These are phyloP conservation scores for Pichia occidentalis DNA, from an alignment of 805 yeast genomes.

Conservation along the genomic window DNA sequence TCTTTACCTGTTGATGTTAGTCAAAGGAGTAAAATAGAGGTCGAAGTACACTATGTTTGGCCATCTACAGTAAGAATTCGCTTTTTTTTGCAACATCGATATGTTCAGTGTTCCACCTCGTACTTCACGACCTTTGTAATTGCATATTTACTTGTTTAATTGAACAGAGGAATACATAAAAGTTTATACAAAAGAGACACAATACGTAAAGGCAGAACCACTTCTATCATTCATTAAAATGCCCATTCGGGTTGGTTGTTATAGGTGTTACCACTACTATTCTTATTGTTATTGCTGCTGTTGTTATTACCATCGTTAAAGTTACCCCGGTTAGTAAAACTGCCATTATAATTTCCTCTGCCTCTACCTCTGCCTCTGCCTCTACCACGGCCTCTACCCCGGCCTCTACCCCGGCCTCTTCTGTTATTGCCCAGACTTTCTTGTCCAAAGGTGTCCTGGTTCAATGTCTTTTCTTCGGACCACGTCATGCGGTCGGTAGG, in stretches of 20 bases:
- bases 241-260: slow-evolving; percentile 26
- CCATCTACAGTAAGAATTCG: too few species aligned
- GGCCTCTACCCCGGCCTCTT: slow-evolving; percentile 37
- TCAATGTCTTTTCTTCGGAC: slow-evolving; percentile 65
- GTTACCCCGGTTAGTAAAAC: slow-evolving; percentile 12
- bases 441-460: slow-evolving; percentile 82
- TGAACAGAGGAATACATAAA: too few species aligned
- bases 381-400: slow-evolving; percentile 45
- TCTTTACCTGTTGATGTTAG: too few species aligned
- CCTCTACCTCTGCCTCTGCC: slow-evolving; percentile 31
- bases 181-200: too few species aligned
- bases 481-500: slow-evolving; percentile 47
- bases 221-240: slow-evolving; percentile 6
- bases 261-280: slow-evolving; percentile 1
- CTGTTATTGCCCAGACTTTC: slow-evolving; percentile 23
- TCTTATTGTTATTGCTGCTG: slow-evolving; percentile 10
- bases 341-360: slow-evolving; percentile 18
- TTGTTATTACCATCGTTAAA: background rate
- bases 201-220: background rate
- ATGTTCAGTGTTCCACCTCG: too few species aligned
- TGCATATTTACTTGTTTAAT: too few species aligned
- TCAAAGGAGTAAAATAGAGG: too few species aligned
- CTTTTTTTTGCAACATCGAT: too few species aligned
- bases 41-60: too few species aligned
- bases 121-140: too few species aligned